A percentile compares a stretch with the other conserved stretches of the same genome.
Conservation (phyloP, 768 basidiomycete genomes). For the Rhodosporidiobolus sp. region DNA sequence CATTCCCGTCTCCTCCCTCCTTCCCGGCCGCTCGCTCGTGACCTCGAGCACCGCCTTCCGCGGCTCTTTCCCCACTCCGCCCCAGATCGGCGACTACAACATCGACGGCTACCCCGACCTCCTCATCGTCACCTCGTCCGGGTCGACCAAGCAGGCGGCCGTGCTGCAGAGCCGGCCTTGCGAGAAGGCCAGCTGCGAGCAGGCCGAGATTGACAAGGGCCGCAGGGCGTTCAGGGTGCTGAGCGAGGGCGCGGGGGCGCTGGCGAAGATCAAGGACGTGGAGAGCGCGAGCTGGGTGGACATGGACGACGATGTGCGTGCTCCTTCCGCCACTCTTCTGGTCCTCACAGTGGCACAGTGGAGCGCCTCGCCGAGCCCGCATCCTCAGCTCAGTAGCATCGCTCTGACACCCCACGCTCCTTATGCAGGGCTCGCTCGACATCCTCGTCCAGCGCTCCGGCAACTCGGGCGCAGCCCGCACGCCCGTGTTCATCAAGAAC, state of each 20-base stretch:
- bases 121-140: conserved; percentile 48
- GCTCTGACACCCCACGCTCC: no score
- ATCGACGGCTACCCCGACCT: conserved; percentile 93
- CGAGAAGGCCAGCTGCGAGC: conserved; percentile 33
- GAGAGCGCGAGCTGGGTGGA: conserved; percentile 76
- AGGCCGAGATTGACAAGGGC: conserved; percentile 47
- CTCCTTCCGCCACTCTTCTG: background rate
- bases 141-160: conserved; percentile 41
- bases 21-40: conserved; percentile 59
- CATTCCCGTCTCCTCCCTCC: conserved; percentile 63
- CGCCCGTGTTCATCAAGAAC: conserved; percentile 79
- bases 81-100: conserved; percentile 84
- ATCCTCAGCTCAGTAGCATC: no score
- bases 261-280: conserved; percentile 72
- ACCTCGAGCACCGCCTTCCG: conserved; percentile 65
- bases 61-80: conserved; percentile 68
- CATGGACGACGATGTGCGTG: conserved; percentile 87
- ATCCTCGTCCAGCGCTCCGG: conserved; percentile 86
- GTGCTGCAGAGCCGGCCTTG: conserved; percentile 49
- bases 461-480: conserved; percentile 51
- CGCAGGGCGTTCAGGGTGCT: conserved; percentile 65
- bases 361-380: no score
- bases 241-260: conserved; percentile 57
- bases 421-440: conserved; percentile 74
- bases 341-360: no score